phyloP scores from a whole-genome alignment of 192 early-diverging fungal species.

The Radiomyces spectabilis region DNA sequence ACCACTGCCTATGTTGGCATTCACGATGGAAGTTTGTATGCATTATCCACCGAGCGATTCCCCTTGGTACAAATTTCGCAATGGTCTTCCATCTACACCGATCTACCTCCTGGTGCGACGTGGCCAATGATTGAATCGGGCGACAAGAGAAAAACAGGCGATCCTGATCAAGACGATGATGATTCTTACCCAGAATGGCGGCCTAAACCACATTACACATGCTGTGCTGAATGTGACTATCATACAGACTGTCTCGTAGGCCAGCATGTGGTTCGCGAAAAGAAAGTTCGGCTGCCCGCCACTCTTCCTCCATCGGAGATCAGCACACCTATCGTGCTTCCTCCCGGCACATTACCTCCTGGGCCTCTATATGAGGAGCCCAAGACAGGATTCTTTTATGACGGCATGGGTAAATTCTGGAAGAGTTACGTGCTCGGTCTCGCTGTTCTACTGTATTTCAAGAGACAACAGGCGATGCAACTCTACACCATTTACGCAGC shows the following conservation, averaged over 20 bases:
- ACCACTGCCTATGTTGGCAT: slow-evolving; percentile 55
- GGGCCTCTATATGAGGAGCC: neutral
- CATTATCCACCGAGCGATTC: slow-evolving; percentile 59
- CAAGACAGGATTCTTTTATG: slow-evolving; percentile 15
- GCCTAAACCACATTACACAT: slow-evolving; percentile 1
- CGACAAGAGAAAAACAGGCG: slow-evolving; percentile 3
- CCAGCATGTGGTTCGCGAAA: slow-evolving; percentile 17
- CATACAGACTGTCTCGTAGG: slow-evolving; percentile 41
- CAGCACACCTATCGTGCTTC: neutral
- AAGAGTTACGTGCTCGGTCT: slow-evolving; percentile 14
- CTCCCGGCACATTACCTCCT: neutral
- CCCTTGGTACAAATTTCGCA: slow-evolving; percentile 46
- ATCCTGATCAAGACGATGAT: neutral
- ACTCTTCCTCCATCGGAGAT: neutral
- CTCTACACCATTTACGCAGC: slow-evolving; percentile 1
- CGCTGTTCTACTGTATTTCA: slow-evolving; percentile 1
- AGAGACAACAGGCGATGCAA: neutral
- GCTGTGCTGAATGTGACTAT: slow-evolving; percentile 13
- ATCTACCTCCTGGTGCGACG: slow-evolving; percentile 2
- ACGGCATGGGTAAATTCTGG: slow-evolving; percentile 20
- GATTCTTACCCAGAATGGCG: neutral
- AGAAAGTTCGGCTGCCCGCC: neutral
- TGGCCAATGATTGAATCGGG: neutral
- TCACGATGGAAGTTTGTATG: slow-evolving; percentile 59
- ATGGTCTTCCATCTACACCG: slow-evolving; percentile 22